Conservation (phyloP, 2,329 filamentous ascomycete genomes). For the Metarhizium guizhouense region DNA sequence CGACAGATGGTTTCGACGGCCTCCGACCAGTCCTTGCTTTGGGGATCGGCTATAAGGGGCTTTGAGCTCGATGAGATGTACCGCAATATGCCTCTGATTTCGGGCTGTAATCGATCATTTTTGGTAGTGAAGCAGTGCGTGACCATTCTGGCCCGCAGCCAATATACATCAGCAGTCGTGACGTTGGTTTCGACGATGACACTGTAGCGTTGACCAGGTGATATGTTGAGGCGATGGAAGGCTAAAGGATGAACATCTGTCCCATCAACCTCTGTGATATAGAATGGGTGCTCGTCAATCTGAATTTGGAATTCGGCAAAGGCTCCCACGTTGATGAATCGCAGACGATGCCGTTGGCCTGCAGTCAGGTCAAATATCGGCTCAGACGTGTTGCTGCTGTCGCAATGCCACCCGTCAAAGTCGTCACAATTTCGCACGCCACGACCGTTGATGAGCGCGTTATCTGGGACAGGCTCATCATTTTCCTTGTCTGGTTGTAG, state of each 20-base stretch:
- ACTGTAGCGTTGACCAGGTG: conserved; percentile 64
- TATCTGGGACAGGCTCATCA: conserved; percentile 58
- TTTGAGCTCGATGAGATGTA: conserved; percentile 11
- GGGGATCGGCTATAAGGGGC: conserved; percentile 11
- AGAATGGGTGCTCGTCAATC: conserved; percentile 57
- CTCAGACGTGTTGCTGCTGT: conserved; percentile 26
- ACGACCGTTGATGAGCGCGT: conserved; percentile 53
- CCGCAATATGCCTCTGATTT: conserved; percentile 21
- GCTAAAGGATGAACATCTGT: conserved; percentile 52
- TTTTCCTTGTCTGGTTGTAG: conserved; percentile 44
- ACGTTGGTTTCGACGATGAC: conserved; percentile 54
- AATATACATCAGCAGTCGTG: conserved; percentile 44
- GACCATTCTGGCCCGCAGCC: conserved; percentile 48
- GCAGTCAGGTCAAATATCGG: conserved; percentile 39
- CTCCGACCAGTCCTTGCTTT: conserved; percentile 41
- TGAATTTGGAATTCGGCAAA: conserved; percentile 66
- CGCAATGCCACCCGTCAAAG: conserved; percentile 33
- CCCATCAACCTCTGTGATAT: conserved; percentile 62
- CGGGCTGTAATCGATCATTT: conserved; percentile 21
- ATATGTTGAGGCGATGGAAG: conserved; percentile 53
- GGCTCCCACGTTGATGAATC: conserved; percentile 61
- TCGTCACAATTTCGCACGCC: conserved; percentile 24
- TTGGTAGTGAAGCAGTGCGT: conserved; percentile 27
- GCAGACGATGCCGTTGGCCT: conserved; percentile 52
- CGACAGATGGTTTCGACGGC: conserved; percentile 38